A percentile compares a stretch with the other conserved stretches of the same genome.
These are phyloP conservation scores for Tricharina praecox DNA, from an alignment of 495 filamentous ascomycete genomes.

Conservation along the genomic window DNA sequence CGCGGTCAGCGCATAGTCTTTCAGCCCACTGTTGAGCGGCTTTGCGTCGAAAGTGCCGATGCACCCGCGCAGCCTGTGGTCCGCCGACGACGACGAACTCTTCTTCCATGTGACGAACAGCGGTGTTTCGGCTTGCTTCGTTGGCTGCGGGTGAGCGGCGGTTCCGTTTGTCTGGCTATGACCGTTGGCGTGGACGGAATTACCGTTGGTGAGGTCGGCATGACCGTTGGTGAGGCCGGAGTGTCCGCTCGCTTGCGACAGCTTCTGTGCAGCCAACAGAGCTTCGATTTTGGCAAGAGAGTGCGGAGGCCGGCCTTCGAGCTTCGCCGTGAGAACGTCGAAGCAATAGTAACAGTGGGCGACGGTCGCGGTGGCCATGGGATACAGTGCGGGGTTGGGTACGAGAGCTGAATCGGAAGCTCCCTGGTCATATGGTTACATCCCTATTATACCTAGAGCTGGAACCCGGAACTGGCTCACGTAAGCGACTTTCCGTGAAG, in stretches of 20 bases:
- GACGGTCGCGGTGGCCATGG: conserved; percentile 71
- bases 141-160: conserved; percentile 17
- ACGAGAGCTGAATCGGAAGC: too few species aligned
- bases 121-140: conserved; percentile 38
- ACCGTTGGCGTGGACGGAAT: too few species aligned
- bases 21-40: conserved; percentile 52
- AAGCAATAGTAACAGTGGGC: conserved; percentile 86
- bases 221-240: conserved; percentile 14
- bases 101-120: conserved; percentile 96
- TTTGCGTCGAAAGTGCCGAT: conserved; percentile 89
- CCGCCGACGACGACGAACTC: conserved; percentile 37
- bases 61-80: conserved; percentile 66
- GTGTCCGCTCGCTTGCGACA: conserved; percentile 29
- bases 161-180: conserved; percentile 6
- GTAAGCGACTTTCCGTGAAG: too few species aligned
- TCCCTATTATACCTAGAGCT: too few species aligned
- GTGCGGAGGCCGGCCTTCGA: conserved; percentile 41
- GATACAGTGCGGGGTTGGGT: too few species aligned
- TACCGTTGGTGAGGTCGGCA: not conserved
- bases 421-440: too few species aligned
- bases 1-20: conserved; percentile 71
- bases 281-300: conserved; percentile 49
- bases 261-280: conserved; percentile 45
- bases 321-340: conserved; percentile 54
- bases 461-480: too few species aligned